These are phyloP conservation scores for Melampsora larici-populina DNA, from an alignment of 1,284 basidiomycete genomes.

Conservation along the genomic window DNA sequence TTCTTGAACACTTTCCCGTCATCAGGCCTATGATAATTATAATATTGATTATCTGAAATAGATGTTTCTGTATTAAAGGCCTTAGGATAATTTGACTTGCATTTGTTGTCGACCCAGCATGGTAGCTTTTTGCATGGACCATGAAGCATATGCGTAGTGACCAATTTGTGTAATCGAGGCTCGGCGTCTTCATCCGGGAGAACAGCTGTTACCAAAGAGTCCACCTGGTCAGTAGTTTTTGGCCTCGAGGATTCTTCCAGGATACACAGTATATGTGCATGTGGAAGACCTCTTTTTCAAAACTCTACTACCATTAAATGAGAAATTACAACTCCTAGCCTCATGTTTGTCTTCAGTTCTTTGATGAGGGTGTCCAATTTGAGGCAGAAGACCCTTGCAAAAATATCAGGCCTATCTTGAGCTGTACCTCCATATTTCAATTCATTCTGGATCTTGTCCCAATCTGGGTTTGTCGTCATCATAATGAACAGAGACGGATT, in stretches of 20 bases:
- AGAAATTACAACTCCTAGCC: not conserved
- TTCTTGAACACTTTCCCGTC: not conserved
- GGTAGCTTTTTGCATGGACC: not conserved
- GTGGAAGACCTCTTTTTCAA: not conserved
- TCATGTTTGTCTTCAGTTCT: not conserved
- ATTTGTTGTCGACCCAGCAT: not conserved
- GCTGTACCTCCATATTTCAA: not conserved
- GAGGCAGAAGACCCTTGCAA: not conserved
- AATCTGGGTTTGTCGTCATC: not conserved
- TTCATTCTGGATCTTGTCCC: not conserved
- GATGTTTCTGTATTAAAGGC: not conserved
- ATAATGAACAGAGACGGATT: not conserved
- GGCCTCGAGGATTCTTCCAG: not conserved
- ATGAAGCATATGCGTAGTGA: conserved; percentile 6
- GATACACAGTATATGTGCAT: conserved; percentile 13
- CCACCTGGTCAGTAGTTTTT: not conserved
- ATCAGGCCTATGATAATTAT: not conserved
- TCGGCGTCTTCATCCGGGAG: not conserved
- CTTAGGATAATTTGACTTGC: not conserved
- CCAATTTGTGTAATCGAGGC: not conserved
- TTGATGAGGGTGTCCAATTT: not conserved
- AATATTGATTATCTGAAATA: not conserved
- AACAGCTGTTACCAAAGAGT: not conserved
- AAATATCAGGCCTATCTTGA: not conserved
- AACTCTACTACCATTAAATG: not conserved